Conservation (phyloP, 2,329 filamentous ascomycete species). For the Trichophyton schoenleinii region DNA sequence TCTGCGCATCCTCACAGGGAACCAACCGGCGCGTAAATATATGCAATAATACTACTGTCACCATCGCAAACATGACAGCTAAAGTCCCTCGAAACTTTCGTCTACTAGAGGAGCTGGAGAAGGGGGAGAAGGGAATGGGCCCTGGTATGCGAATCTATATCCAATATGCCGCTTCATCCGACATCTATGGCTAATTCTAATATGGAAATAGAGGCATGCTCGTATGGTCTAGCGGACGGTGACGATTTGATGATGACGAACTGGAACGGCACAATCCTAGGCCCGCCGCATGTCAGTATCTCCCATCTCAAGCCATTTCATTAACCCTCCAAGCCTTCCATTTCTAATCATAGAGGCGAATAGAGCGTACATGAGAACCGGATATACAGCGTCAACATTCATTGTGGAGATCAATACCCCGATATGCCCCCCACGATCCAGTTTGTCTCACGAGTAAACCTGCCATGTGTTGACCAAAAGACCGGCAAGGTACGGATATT, state of each 20-base stretch:
- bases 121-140: slow-evolving; percentile 93
- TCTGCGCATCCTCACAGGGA: not conserved
- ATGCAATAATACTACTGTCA: not conserved
- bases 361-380: slow-evolving; percentile 95
- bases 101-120: slow-evolving; percentile 92
- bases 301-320: not conserved
- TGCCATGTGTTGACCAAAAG: slow-evolving; percentile 77
- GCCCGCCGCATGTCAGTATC: slow-evolving; percentile 74
- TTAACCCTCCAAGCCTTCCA: not conserved
- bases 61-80: slow-evolving; percentile 40
- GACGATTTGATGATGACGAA: slow-evolving; percentile 95
- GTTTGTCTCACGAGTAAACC: slow-evolving; percentile 88
- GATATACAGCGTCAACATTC: slow-evolving; percentile 96
- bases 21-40: not conserved
- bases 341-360: not conserved
- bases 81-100: slow-evolving; percentile 94
- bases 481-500: slow-evolving; percentile 54
- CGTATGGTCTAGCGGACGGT: slow-evolving; percentile 85
- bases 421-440: slow-evolving; percentile 78
- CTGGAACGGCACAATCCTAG: slow-evolving; percentile 97
- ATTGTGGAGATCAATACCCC: slow-evolving; percentile 82
- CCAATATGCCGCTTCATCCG: not conserved
- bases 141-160: slow-evolving; percentile 44
- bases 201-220: slow-evolving; percentile 64
- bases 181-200: slow-evolving; percentile 4